Conservation (phyloP, 1,284 basidiomycete species). For the Puccinia hordei region DNA sequence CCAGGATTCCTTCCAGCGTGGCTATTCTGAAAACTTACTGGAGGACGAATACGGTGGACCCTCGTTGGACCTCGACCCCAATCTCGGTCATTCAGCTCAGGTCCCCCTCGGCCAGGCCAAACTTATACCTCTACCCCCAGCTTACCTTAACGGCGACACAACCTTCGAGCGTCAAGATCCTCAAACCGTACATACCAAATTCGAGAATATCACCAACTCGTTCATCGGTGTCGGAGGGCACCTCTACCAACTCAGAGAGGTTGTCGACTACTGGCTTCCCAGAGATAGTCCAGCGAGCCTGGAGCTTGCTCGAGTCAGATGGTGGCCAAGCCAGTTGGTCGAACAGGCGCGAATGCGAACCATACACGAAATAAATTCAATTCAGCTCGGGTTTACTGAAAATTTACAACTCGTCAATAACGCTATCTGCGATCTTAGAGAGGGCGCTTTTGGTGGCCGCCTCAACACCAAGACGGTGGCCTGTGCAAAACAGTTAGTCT, state of each 20-base stretch:
- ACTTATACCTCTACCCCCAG: slow-evolving; percentile 20
- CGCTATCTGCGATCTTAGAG: slow-evolving; percentile 38
- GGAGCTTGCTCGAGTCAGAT: slow-evolving; percentile 13
- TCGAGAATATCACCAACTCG: slow-evolving; percentile 20
- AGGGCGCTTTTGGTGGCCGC: slow-evolving; percentile 48
- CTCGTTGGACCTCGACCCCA: slow-evolving; percentile 42
- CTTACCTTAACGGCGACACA: slow-evolving; percentile 13
- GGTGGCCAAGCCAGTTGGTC: slow-evolving; percentile 37
- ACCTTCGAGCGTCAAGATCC: slow-evolving; percentile 44
- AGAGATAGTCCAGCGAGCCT: background rate
- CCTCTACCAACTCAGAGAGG: slow-evolving; percentile 45
- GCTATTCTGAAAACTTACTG: slow-evolving; percentile 23
- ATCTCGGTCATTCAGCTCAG: slow-evolving; percentile 9
- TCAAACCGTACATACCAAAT: slow-evolving; percentile 14
- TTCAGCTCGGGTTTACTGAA: slow-evolving; percentile 36
- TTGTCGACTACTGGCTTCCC: slow-evolving; percentile 48
- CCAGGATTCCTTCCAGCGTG: slow-evolving; percentile 15
- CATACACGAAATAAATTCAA: slow-evolving; percentile 32
- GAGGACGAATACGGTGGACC: slow-evolving; percentile 22
- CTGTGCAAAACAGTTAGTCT: slow-evolving; percentile 30
- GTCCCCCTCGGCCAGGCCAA: slow-evolving; percentile 13
- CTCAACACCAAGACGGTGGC: slow-evolving; percentile 40
- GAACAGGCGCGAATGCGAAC: slow-evolving; percentile 39
- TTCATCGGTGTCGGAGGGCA: slow-evolving; percentile 34
- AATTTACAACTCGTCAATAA: slow-evolving; percentile 37